These are phyloP conservation scores for Saksenaea vasiformis DNA, from an alignment of 371 early-diverging fungal species.

Conservation along the genomic window DNA sequence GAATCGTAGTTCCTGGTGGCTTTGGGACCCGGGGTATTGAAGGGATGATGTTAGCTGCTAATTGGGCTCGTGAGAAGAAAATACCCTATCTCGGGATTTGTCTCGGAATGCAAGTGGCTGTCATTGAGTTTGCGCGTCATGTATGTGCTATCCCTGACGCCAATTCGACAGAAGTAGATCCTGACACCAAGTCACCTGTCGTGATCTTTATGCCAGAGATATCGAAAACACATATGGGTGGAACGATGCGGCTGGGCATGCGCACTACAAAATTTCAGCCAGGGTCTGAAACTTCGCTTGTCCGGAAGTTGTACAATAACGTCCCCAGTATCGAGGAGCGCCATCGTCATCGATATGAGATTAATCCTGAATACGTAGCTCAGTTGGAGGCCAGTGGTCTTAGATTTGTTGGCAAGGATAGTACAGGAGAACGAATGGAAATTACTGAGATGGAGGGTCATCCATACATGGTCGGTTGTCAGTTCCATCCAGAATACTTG, in stretches of 20 bases:
- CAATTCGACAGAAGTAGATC: conserved; percentile 86
- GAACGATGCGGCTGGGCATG: conserved; percentile 95
- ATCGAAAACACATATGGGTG: conserved; percentile 91
- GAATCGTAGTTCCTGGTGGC: conserved; percentile 99
- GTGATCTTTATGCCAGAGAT: conserved; percentile 98
- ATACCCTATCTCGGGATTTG: conserved; percentile 99
- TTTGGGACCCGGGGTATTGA: conserved; percentile 98
- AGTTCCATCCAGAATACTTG: conserved; percentile 99
- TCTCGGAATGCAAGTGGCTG: conserved; percentile 98
- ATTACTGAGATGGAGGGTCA: conserved; percentile 92
- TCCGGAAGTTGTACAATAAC: conserved; percentile 74
- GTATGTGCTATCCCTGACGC: conserved; percentile 87
- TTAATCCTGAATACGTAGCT: conserved; percentile 85
- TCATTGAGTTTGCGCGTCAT: conserved; percentile 98
- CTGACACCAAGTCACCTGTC: conserved; percentile 70
- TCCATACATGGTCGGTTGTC: conserved; percentile 96
- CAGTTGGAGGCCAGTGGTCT: conserved; percentile 86
- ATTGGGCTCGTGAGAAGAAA: conserved; percentile 98
- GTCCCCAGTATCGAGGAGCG: conserved; percentile 81
- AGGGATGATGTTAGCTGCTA: conserved; percentile 94
- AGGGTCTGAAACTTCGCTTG: conserved; percentile 53
- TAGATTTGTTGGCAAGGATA: conserved; percentile 92
- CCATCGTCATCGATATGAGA: conserved; percentile 99
- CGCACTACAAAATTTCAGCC: conserved; percentile 86
- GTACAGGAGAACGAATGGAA: conserved; percentile 96